Conservation (phyloP, 1,284 basidiomycete species). For the Veloboletus limbatus region DNA sequence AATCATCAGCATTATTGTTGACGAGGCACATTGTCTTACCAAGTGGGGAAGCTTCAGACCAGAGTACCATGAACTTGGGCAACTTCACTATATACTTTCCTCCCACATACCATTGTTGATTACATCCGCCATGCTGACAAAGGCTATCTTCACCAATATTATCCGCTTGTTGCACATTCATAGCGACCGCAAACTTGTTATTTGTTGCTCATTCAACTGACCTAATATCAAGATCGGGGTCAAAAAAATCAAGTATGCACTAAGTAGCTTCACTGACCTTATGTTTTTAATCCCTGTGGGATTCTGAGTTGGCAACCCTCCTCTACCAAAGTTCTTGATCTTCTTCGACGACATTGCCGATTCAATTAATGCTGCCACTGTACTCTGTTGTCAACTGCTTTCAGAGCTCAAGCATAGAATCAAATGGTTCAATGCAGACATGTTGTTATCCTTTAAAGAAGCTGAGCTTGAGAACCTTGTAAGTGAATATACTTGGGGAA, state of each 20-base stretch:
- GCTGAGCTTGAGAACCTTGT: neutral
- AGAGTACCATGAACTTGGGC: too few relatives aligned
- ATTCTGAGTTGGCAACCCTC: conserved; percentile 9
- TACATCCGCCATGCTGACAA: too few relatives aligned
- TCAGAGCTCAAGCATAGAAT: conserved; percentile 1
- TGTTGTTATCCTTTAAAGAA: conserved; percentile 5
- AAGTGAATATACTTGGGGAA: conserved; percentile 1
- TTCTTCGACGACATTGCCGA: conserved; percentile 32
- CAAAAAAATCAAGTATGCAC: conserved; percentile 21
- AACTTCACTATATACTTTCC: too few relatives aligned
- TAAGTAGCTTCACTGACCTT: conserved; percentile 26
- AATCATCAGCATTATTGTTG: too few relatives aligned
- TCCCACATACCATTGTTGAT: too few relatives aligned
- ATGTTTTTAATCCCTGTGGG: conserved; percentile 25
- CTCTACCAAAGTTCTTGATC: conserved; percentile 30
- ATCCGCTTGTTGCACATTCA: too few relatives aligned
- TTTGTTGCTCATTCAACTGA: too few relatives aligned
- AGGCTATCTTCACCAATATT: too few relatives aligned
- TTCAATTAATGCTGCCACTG: neutral
- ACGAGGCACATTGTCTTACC: too few relatives aligned
- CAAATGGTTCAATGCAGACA: conserved; percentile 16
- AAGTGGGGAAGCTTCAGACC: too few relatives aligned
- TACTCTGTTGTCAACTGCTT: neutral
- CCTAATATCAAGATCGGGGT: conserved; percentile 33
- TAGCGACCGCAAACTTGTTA: too few relatives aligned